Evolutionary conservation across 1,284 basidiomycete species (phyloP).

Genomic region (Fereydounia khargensis): DNA sequence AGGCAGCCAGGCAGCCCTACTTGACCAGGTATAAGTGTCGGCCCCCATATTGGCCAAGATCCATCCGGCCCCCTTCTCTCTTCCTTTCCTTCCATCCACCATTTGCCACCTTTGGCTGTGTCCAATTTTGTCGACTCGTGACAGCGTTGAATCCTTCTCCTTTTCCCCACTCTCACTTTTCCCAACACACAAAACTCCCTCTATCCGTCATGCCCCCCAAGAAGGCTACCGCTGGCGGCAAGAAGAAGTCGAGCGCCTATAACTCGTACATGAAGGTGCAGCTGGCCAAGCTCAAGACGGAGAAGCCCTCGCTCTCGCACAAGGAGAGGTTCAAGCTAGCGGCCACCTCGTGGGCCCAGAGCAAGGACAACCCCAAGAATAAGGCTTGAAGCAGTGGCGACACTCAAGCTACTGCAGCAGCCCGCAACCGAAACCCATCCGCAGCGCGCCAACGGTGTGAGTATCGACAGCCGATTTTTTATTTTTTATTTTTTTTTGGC

Average conservation of each 20-base stretch:
- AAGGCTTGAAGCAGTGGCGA: constrained; percentile 34
- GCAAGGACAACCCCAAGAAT: constrained; percentile 45
- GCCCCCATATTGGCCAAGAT: too few species aligned
- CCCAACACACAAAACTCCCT: not conserved
- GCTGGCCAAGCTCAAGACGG: constrained; percentile 44
- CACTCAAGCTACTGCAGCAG: too few species aligned
- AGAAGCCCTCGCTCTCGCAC: constrained; percentile 39
- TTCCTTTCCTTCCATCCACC: not conserved
- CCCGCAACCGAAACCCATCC: not conserved
- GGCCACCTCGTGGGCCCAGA: constrained; percentile 31
- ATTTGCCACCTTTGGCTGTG: constrained; percentile 1
- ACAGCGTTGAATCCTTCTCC: not conserved
- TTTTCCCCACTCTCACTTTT: not conserved
- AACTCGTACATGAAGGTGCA: constrained; percentile 36
- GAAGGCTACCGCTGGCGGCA: constrained; percentile 29
- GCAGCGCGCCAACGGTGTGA: not conserved
- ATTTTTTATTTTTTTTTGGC: too few species aligned
- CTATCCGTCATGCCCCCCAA: constrained; percentile 30
- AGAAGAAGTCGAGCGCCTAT: constrained; percentile 39
- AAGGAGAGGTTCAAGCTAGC: constrained; percentile 51
- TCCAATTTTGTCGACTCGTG: not conserved
- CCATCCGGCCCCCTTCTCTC: not conserved
- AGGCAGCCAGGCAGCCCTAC: too few species aligned
- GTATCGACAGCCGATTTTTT: too few species aligned
- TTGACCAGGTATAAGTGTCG: too few species aligned